These are phyloP conservation scores for Paraphaeosphaeria sporulosa DNA, from an alignment of 2,329 filamentous ascomycete species.

Conservation along the genomic window DNA sequence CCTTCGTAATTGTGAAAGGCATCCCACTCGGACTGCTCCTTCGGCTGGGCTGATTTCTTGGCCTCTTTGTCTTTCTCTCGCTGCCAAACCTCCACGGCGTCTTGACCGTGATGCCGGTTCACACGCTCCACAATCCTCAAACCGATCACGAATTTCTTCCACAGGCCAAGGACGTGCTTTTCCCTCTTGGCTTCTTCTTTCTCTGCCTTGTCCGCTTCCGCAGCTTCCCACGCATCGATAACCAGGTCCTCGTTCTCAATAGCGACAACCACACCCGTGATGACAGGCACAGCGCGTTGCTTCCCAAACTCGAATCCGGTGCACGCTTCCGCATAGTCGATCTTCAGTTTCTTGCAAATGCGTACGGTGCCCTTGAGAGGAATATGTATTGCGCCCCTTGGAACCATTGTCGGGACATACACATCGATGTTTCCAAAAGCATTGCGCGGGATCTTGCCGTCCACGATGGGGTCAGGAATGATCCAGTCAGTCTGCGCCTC, in stretches of 20 bases:
- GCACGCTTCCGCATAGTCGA: slow-evolving; percentile 93
- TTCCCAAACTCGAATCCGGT: slow-evolving; percentile 97
- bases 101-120: slow-evolving; percentile 43
- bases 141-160: slow-evolving; percentile 88
- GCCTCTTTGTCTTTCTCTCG: slow-evolving; percentile 62
- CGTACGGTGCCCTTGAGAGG: slow-evolving; percentile 78
- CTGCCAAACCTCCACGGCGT: slow-evolving; percentile 18
- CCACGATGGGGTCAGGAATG: slow-evolving; percentile 82
- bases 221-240: slow-evolving; percentile 75
- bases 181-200: slow-evolving; percentile 84
- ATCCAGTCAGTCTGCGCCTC: slow-evolving; percentile 93
- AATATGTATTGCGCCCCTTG: slow-evolving; percentile 82
- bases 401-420: slow-evolving; percentile 93
- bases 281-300: slow-evolving; percentile 89
- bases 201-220: slow-evolving; percentile 76
- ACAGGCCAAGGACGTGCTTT: slow-evolving; percentile 75
- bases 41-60: slow-evolving; percentile 59
- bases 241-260: slow-evolving; percentile 78
- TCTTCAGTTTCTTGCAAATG: slow-evolving; percentile 81
- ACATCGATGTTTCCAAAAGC: slow-evolving; percentile 96
- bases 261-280: slow-evolving; percentile 88
- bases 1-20: slow-evolving; percentile 35
- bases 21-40: slow-evolving; percentile 50
- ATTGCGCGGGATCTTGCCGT: slow-evolving; percentile 92
- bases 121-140: slow-evolving; percentile 71